Conservation (phyloP, 2,329 filamentous ascomycete species). For the Penicillium janthinellum region DNA sequence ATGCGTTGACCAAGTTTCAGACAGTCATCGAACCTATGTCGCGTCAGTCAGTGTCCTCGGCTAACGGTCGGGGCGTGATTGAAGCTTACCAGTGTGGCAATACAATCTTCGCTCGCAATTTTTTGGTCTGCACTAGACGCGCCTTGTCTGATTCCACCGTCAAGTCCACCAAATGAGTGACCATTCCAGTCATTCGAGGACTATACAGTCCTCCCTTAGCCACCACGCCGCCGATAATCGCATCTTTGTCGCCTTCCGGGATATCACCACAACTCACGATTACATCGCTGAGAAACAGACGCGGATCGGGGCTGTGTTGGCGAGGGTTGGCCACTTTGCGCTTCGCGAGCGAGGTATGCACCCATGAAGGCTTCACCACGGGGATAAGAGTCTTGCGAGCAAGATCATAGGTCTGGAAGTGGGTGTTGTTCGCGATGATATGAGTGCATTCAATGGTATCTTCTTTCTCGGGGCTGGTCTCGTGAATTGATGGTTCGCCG, state of each 20-base stretch:
- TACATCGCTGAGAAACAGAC: constrained; percentile 85
- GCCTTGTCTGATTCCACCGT: constrained; percentile 71
- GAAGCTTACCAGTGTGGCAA: constrained; percentile 79
- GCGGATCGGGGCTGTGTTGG: constrained; percentile 86
- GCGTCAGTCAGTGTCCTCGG: constrained; percentile 19
- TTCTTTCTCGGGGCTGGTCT: constrained; percentile 39
- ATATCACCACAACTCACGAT: constrained; percentile 81
- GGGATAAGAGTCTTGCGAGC: constrained; percentile 77
- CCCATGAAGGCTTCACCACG: constrained; percentile 81
- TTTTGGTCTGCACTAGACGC: constrained; percentile 61
- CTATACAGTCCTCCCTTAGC: constrained; percentile 86
- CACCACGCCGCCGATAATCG: constrained; percentile 84
- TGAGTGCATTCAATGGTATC: constrained; percentile 58
- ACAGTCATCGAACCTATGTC: constrained; percentile 87
- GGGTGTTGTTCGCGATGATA: constrained; percentile 74
- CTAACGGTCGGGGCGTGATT: neutral
- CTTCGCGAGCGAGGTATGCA: constrained; percentile 69
- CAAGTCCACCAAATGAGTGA: constrained; percentile 87
- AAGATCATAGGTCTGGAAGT: constrained; percentile 84
- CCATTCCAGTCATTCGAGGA: constrained; percentile 68
- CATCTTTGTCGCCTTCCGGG: constrained; percentile 83
- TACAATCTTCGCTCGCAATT: constrained; percentile 76
- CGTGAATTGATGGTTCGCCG: constrained; percentile 50
- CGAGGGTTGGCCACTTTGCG: constrained; percentile 74
- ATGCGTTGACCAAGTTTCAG: constrained; percentile 90